phyloP scores from a whole-genome alignment of 2,329 filamentous ascomycete genomes.

The Fusarium sp. region DNA sequence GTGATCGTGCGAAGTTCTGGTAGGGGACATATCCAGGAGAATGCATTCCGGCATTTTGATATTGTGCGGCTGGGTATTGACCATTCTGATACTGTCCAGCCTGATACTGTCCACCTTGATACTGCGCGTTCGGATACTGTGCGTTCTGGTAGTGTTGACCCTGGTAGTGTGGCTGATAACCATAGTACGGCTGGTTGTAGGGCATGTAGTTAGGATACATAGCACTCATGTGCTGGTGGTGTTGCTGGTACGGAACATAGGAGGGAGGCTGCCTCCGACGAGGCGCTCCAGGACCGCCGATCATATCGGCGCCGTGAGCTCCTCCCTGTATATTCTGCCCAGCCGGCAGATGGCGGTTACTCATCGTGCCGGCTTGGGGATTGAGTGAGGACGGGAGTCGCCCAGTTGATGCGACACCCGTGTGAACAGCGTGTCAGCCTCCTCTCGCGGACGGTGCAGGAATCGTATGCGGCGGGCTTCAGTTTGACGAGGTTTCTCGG shows the following conservation, averaged over 20 bases:
- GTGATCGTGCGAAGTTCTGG: constrained; percentile 58
- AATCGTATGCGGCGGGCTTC: constrained; percentile 26
- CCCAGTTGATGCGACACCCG: constrained; percentile 47
- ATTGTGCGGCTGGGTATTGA: constrained; percentile 42
- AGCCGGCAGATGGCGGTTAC: constrained; percentile 78
- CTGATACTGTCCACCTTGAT: constrained; percentile 32
- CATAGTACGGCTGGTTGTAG: constrained; percentile 59
- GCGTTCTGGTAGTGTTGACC: constrained; percentile 40
- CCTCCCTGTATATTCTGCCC: constrained; percentile 69
- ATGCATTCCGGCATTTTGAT: constrained; percentile 49
- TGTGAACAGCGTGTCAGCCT: constrained; percentile 33
- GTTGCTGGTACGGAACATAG: constrained; percentile 41
- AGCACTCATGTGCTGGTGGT: constrained; percentile 53
- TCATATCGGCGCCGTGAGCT: constrained; percentile 47
- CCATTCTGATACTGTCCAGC: constrained; percentile 53
- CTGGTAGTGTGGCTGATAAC: constrained; percentile 65
- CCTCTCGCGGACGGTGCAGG: constrained; percentile 17
- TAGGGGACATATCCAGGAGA: constrained; percentile 53
- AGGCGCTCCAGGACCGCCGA: constrained; percentile 48
- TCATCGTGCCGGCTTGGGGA: constrained; percentile 78
- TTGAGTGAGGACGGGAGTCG: constrained; percentile 46
- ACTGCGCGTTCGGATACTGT: constrained; percentile 39
- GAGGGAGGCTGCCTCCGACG: constrained; percentile 50
- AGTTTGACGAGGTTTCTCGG: constrained; percentile 32
- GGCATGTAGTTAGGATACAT: constrained; percentile 63